phyloP scores from a whole-genome alignment of 2,329 filamentous ascomycete genomes.

The Fusarium chlamydosporum region DNA sequence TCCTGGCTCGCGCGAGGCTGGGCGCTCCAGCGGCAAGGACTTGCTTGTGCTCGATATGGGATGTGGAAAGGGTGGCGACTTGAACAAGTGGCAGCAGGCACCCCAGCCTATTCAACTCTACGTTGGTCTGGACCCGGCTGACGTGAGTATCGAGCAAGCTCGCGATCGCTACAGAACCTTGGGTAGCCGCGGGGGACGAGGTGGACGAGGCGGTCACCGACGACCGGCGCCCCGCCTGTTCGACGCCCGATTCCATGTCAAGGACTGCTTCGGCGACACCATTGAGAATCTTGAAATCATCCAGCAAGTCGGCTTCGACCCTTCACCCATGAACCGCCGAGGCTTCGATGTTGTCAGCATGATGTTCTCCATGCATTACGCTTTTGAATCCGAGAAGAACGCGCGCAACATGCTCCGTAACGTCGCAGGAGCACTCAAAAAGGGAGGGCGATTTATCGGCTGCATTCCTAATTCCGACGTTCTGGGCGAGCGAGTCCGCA shows the following conservation, averaged over 20 bases:
- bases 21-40: slow-evolving; percentile 67
- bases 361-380: slow-evolving; percentile 99
- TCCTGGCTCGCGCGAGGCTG: slow-evolving; percentile 70
- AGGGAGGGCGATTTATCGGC: slow-evolving; percentile 93
- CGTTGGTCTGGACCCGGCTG: slow-evolving; percentile 92
- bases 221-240: slow-evolving; percentile 73
- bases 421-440: slow-evolving; percentile 89
- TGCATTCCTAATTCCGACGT: slow-evolving; percentile 98
- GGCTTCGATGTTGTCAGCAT: slow-evolving; percentile 97
- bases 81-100: slow-evolving; percentile 96
- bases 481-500: slow-evolving; percentile 81
- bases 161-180: slow-evolving; percentile 85
- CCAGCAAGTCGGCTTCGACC: slow-evolving; percentile 88
- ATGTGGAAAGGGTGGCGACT: slow-evolving; percentile 95
- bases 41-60: slow-evolving; percentile 92
- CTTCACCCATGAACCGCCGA: slow-evolving; percentile 77
- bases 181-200: slow-evolving; percentile 70
- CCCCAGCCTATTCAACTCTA: slow-evolving; percentile 94
- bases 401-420: slow-evolving; percentile 94
- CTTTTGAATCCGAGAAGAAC: slow-evolving; percentile 92
- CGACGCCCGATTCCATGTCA: slow-evolving; percentile 87
- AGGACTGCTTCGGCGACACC: slow-evolving; percentile 91
- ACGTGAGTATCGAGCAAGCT: slow-evolving; percentile 92
- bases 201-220: slow-evolving; percentile 65
- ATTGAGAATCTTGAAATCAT: slow-evolving; percentile 87